A percentile compares a stretch with the other conserved stretches of the same genome.
These are phyloP conservation scores for Apiospora phragmitis DNA, from an alignment of 2,329 filamentous ascomycete genomes.

Conservation along the genomic window DNA sequence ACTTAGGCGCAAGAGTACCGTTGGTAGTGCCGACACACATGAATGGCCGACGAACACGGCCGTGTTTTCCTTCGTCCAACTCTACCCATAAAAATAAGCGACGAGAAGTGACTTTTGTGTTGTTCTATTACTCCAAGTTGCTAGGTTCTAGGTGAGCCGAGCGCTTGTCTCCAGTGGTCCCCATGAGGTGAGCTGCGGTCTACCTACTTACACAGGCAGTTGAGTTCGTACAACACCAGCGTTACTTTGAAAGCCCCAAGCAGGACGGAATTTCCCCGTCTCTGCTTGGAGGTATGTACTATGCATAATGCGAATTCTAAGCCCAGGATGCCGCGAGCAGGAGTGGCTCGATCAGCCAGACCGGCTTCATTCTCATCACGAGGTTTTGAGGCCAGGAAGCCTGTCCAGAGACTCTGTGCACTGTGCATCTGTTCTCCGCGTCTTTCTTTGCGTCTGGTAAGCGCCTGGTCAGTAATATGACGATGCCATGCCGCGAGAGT, in stretches of 20 bases:
- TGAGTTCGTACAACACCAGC: not conserved
- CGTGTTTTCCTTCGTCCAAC: not conserved
- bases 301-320: not conserved
- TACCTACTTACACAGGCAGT: not conserved
- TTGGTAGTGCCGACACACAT: not conserved
- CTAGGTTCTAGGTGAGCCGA: not conserved
- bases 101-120: not conserved
- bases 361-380: not conserved
- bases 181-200: not conserved
- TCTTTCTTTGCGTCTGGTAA: not conserved
- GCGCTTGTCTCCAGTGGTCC: not conserved
- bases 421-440: not conserved
- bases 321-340: not conserved
- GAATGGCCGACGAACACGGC: not conserved
- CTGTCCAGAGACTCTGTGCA: not conserved
- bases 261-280: not conserved
- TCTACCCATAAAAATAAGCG: not conserved
- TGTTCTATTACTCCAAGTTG: not conserved
- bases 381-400: not conserved
- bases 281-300: not conserved
- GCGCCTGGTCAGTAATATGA: not conserved
- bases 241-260: not conserved
- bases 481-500: not conserved
- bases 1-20: not conserved
- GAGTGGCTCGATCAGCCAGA: not conserved